Evolutionary conservation across 768 basidiomycete species (phyloP).

Genomic region (Pisolithus marmoratus): DNA sequence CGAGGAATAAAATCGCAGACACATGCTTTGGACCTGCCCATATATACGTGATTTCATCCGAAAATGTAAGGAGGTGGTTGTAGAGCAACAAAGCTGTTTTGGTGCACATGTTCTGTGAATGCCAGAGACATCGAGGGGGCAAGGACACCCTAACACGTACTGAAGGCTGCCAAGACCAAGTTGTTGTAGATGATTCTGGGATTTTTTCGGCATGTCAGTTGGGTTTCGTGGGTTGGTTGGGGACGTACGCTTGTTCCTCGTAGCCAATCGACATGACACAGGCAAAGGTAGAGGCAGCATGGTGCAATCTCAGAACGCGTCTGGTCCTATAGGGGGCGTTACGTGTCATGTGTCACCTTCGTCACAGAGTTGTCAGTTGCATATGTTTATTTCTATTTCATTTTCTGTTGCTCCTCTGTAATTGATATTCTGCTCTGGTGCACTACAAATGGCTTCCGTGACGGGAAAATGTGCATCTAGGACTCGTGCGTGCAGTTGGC

Average conservation of each 20-base stretch:
- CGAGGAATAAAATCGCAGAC: conserved; percentile 41
- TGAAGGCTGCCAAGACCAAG: background rate
- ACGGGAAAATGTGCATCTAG: no score
- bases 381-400: no score
- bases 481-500: no score
- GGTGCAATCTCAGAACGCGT: no score
- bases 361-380: no score
- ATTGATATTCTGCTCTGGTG: no score
- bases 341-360: no score
- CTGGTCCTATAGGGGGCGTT: no score
- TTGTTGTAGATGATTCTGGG: background rate
- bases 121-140: background rate
- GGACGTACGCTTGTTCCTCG: conserved; percentile 1
- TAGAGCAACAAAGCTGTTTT: conserved; percentile 23
- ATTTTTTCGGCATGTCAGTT: background rate
- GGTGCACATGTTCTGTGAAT: background rate
- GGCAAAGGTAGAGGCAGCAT: no score
- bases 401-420: no score
- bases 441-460: no score
- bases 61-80: conserved; percentile 26
- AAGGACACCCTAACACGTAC: background rate
- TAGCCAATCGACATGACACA: background rate
- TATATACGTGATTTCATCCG: conserved; percentile 37
- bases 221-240: background rate
- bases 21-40: conserved; percentile 38